Evolutionary conservation across 768 basidiomycete species (phyloP), one percentile per base, ranked within the genome.

Genomic region (Auriscalpium orientale): DNA sequence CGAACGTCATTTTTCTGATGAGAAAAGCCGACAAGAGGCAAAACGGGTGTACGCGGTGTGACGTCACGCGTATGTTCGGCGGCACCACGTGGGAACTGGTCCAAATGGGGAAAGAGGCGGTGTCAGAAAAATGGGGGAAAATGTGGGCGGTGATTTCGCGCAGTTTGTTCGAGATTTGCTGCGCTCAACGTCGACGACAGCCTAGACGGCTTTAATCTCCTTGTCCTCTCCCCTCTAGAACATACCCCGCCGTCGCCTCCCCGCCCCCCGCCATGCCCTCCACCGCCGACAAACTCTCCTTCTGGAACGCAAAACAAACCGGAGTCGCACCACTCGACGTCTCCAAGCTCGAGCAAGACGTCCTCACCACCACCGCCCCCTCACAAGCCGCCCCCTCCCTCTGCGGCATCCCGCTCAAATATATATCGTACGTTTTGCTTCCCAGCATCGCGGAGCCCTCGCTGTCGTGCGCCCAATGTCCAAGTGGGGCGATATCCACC

Each of bases 401-500:
- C 18, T 85, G 76, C 65, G 88, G 88, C 51, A 65, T 91, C 37
- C 85, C 88, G 15, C 72, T 90, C 62, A 91, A 90, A 74, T 89
- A 89, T 59, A 79, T 91, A 57, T 88, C 87, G 87, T 88, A 66
- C 70, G 82, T 82, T 38, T 53, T 51, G 13, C 46, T 35, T 51
- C 49, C 48, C 48, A 60, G 51, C 59, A n/a, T 55, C 34, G 33
- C 13, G 45, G 8, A 13, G 33, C 16, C 9, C 15, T 56, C 37
- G 51, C 34, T 53, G 22, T 43, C 51, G 37, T 49, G 38, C 58
- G 51, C 54, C 57, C 34, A 18, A 18, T 53, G 51, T 18, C 40
- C 22, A 53, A 53, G 44, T 53, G 52, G 40, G 38, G 52, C 38
- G 13, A 43, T 58, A 22, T 20, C n/a, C 28, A 37, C 9, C 50